Conservation (phyloP, 2,329 filamentous ascomycete genomes). For the Graphilbum fragrans region DNA sequence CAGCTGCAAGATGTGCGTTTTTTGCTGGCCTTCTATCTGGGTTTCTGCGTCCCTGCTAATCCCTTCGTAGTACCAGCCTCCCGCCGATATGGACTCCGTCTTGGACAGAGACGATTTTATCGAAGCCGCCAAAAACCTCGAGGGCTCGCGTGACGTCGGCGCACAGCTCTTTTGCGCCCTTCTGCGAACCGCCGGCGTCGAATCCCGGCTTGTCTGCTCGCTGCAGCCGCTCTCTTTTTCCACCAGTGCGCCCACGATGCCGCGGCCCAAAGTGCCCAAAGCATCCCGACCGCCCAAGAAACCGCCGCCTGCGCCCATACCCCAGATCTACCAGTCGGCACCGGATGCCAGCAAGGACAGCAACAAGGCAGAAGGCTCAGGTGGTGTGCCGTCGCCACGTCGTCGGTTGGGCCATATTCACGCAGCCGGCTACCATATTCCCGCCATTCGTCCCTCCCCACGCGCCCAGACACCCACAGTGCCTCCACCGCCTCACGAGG, state of each 20-base stretch:
- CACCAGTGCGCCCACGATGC: constrained; percentile 35
- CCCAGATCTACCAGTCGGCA: constrained; percentile 22
- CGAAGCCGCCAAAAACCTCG: constrained; percentile 52
- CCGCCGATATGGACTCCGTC: constrained; percentile 53
- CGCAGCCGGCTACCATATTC: constrained; percentile 40
- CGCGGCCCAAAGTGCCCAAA: constrained; percentile 22
- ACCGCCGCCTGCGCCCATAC: constrained; percentile 24
- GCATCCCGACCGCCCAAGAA: constrained; percentile 18
- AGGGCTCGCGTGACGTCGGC: constrained; percentile 80
- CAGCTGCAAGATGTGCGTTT: constrained; percentile 43
- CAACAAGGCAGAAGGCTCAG: no score
- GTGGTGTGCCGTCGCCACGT: constrained; percentile 25
- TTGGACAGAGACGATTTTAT: constrained; percentile 64
- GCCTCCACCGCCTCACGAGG: constrained; percentile 21
- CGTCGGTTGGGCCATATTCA: constrained; percentile 40
- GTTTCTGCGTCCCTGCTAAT: neutral
- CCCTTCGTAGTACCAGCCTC: constrained; percentile 35
- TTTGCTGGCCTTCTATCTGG: neutral
- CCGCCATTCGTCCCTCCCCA: constrained; percentile 20
- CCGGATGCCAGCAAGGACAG: constrained; percentile 8
- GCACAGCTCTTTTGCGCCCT: constrained; percentile 85
- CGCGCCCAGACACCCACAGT: constrained; percentile 11
- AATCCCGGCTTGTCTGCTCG: constrained; percentile 77
- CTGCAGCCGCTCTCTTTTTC: constrained; percentile 69
- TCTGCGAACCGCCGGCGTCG: constrained; percentile 69